A percentile compares a stretch with the other conserved stretches of the same genome.
Conservation (phyloP, 306 rosid species). For the Cyclanthera cordifolia region DNA sequence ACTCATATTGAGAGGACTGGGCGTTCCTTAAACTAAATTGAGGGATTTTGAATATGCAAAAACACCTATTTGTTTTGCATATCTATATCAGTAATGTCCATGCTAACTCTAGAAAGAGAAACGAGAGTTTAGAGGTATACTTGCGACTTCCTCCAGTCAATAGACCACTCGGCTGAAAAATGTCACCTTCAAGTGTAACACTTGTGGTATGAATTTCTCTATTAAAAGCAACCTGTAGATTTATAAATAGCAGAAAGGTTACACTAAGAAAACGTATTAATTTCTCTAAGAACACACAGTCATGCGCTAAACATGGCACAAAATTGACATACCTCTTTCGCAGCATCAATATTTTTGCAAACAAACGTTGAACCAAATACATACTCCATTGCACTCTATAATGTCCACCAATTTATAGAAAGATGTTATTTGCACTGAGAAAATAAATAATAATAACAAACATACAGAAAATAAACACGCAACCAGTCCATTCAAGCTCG, state of each 20-base stretch:
- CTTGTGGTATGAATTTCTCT: constrained; percentile 55
- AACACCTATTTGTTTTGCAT: neutral
- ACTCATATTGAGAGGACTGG: neutral
- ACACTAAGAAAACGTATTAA: constrained; percentile 11
- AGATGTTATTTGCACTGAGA: neutral
- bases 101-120: constrained; percentile 14
- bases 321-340: constrained; percentile 61
- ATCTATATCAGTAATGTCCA: constrained; percentile 9
- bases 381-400: constrained; percentile 81
- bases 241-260: constrained; percentile 17
- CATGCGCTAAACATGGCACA: neutral
- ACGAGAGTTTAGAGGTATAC: constrained; percentile 35
- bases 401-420: constrained; percentile 17
- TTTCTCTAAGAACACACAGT: neutral
- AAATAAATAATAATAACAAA: constrained; percentile 10
- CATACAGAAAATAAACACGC: neutral
- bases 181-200: constrained; percentile 97
- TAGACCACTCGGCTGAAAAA: constrained; percentile 93
- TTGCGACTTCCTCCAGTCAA: constrained; percentile 95
- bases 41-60: neutral
- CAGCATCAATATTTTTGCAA: constrained; percentile 73
- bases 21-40: neutral
- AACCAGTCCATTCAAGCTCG: neutral
- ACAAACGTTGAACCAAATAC: constrained; percentile 91
- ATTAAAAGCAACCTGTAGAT: constrained; percentile 70